Evolutionary conservation across 225 moss, liverwort and hornwort genomes (phyloP).

Genomic region (Polytrichum formosum): DNA sequence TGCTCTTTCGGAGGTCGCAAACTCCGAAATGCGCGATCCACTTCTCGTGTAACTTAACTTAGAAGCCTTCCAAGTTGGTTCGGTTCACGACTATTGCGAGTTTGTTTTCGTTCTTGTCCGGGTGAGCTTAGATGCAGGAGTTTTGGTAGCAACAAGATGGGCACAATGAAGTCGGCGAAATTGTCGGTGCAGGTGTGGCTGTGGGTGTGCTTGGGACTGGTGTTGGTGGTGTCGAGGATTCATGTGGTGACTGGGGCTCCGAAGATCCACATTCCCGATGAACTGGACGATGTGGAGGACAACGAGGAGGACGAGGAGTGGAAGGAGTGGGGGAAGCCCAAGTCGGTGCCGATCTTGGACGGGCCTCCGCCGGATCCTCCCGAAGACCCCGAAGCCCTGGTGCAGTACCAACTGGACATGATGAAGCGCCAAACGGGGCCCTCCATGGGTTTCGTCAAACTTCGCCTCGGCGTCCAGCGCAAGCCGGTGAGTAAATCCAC

Average conservation of each 20-base stretch:
- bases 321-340: constrained; percentile 83
- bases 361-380: constrained; percentile 75
- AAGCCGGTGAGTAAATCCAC: constrained; percentile 40
- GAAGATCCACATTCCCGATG: constrained; percentile 73
- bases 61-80: no score
- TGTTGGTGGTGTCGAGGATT: constrained; percentile 7
- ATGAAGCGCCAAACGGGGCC: constrained; percentile 73
- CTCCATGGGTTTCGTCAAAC: constrained; percentile 89
- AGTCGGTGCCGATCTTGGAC: constrained; percentile 44
- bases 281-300: constrained; percentile 79
- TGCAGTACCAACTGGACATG: constrained; percentile 63
- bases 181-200: constrained; percentile 12
- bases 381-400: constrained; percentile 52
- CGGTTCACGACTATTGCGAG: no score
- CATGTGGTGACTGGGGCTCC: constrained; percentile 22
- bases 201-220: constrained; percentile 11
- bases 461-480: constrained; percentile 72
- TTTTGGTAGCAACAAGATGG: constrained; percentile 18
- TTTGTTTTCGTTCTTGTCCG: no score
- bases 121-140: no score
- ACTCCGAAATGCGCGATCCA: neutral
- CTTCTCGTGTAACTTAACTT: neutral
- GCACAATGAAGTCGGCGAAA: neutral
- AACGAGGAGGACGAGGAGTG: constrained; percentile 91
- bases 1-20: neutral